Evolutionary conservation across 2,329 filamentous ascomycete genomes (phyloP).

Genomic region (Fusarium keratoplasticum): DNA sequence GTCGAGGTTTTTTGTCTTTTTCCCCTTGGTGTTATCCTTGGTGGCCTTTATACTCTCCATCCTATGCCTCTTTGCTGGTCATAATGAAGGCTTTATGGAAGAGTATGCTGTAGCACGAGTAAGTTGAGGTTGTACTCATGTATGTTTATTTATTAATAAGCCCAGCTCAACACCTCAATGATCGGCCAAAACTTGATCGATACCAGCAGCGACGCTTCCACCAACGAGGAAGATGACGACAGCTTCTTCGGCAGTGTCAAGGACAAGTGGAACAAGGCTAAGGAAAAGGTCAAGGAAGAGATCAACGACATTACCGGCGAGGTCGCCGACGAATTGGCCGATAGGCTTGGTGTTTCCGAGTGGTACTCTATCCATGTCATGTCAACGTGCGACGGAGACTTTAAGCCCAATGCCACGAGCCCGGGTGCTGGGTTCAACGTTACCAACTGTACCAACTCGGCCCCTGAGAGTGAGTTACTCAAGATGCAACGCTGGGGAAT

Average conservation of each 20-base stretch:
- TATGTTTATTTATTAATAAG: neutral
- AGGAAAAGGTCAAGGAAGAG: slow-evolving; percentile 51
- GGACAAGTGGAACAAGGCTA: slow-evolving; percentile 47
- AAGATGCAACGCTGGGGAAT: too few relatives aligned
- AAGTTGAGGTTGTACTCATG: slow-evolving; percentile 10
- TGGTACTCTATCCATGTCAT: slow-evolving; percentile 66
- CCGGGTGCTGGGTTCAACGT: slow-evolving; percentile 54
- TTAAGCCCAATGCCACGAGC: slow-evolving; percentile 56
- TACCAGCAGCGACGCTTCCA: slow-evolving; percentile 39
- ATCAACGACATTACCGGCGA: slow-evolving; percentile 55
- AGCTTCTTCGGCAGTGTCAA: slow-evolving; percentile 45
- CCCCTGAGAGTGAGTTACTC: slow-evolving; percentile 51
- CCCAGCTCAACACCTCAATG: slow-evolving; percentile 53
- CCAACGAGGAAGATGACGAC: slow-evolving; percentile 39
- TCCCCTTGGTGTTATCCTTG: slow-evolving; percentile 53
- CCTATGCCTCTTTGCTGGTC: slow-evolving; percentile 55
- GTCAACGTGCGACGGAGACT: slow-evolving; percentile 60
- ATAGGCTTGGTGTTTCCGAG: slow-evolving; percentile 59
- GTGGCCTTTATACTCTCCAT: slow-evolving; percentile 54
- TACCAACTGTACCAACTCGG: slow-evolving; percentile 57
- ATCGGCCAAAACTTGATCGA: slow-evolving; percentile 51
- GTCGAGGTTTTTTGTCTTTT: slow-evolving; percentile 47
- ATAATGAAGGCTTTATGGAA: slow-evolving; percentile 56
- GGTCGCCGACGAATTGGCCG: slow-evolving; percentile 54
- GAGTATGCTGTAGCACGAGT: slow-evolving; percentile 56